Evolutionary conservation across 2,329 filamentous ascomycete genomes (phyloP).

Genomic region (Diaporthe destruens): DNA sequence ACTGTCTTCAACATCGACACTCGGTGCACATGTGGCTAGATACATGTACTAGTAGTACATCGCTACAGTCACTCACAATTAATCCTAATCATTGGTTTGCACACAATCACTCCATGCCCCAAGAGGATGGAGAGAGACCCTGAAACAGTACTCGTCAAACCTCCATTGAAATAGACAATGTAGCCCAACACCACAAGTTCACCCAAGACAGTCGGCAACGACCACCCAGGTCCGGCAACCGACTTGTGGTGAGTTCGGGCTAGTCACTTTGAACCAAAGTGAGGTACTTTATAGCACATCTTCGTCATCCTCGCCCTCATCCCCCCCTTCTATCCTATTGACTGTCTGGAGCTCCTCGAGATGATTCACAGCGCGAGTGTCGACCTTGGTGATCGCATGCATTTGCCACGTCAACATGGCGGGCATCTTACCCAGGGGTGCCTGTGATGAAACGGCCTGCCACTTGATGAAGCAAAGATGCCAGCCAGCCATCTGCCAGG

Average conservation of each 20-base stretch:
- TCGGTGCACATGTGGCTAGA: no score
- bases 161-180: neutral
- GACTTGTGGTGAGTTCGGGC: neutral
- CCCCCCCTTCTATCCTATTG: neutral
- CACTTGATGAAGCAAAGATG: conserved; percentile 65
- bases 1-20: no score
- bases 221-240: conserved; percentile 3
- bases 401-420: conserved; percentile 53
- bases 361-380: neutral
- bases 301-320: neutral
- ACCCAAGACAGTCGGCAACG: neutral
- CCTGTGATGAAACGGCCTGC: conserved; percentile 38
- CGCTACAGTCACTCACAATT: neutral
- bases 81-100: neutral
- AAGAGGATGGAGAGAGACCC: neutral
- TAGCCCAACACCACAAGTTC: neutral
- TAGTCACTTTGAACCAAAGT: neutral
- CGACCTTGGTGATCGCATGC: conserved; percentile 48
- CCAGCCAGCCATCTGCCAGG: conserved; percentile 62
- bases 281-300: neutral
- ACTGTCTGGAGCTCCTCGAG: neutral
- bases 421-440: conserved; percentile 43
- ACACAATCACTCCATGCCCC: neutral
- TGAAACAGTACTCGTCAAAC: neutral
- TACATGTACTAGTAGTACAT: no score